A percentile compares a stretch with the other conserved stretches of the same genome.
phyloP scores from a whole-genome alignment of 345 rosid species.

The Psidium friedrichsthalianum region DNA sequence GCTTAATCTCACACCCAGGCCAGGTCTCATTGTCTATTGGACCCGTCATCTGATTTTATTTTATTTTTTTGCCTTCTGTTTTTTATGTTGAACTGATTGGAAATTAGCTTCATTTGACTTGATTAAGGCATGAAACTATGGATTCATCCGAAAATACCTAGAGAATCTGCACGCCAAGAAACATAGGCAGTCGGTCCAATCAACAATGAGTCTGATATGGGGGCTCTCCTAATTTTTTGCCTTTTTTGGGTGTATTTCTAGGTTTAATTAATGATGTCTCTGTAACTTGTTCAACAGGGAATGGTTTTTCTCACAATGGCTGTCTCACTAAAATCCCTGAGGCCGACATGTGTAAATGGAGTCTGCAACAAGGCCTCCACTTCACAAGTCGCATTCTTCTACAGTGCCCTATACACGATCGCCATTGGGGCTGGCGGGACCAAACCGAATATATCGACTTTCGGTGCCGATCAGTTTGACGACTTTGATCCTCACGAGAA shows the following conservation, averaged over 20 bases:
- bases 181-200: not conserved
- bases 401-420: conserved; percentile 61
- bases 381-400: conserved; percentile 56
- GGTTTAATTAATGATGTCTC: not conserved
- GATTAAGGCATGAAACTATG: not conserved
- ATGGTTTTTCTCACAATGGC: conserved; percentile 76
- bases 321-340: conserved; percentile 50
- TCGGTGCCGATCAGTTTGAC: conserved; percentile 96
- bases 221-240: not conserved
- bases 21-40: not conserved
- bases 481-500: conserved; percentile 46
- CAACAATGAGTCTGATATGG: not conserved
- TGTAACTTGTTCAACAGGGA: conserved; percentile 35
- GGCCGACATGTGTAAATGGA: conserved; percentile 52
- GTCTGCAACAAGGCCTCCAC: conserved; percentile 66
- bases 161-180: not conserved
- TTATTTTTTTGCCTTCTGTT: not conserved
- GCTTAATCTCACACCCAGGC: conserved; percentile 3
- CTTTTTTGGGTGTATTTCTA: not conserved
- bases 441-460: conserved; percentile 88
- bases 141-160: not conserved
- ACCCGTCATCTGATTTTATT: not conserved
- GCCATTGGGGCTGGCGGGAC: conserved; percentile 89
- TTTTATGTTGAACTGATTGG: not conserved
- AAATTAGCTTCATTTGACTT: not conserved